These are phyloP conservation scores for Entonaema liquescens DNA, from an alignment of 495 filamentous ascomycete species.

Conservation along the genomic window DNA sequence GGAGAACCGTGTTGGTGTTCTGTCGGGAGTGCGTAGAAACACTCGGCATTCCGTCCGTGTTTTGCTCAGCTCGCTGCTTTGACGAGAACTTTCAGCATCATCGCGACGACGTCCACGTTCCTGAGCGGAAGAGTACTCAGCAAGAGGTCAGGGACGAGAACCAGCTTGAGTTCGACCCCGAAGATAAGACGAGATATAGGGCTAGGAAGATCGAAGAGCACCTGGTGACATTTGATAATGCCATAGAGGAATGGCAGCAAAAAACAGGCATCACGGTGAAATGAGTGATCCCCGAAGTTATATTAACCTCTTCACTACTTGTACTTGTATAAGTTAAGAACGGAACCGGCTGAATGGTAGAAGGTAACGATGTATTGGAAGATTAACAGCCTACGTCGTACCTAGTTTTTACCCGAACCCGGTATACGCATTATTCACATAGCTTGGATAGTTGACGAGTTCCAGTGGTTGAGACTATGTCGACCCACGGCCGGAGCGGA, in stretches of 20 bases:
- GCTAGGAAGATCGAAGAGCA: slow-evolving; percentile 46
- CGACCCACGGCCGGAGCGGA: neutral
- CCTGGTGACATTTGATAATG: slow-evolving; percentile 41
- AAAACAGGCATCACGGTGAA: slow-evolving; percentile 36
- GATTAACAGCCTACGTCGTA: neutral
- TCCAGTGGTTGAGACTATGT: too few species aligned
- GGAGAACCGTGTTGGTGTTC: slow-evolving; percentile 37
- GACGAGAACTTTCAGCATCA: slow-evolving; percentile 52
- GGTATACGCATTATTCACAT: neutral
- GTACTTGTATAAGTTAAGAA: neutral
- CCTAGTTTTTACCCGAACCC: neutral
- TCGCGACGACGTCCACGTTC: slow-evolving; percentile 52
- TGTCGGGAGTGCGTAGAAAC: slow-evolving; percentile 54
- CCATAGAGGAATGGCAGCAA: slow-evolving; percentile 50
- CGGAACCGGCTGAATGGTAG: neutral
- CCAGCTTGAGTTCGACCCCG: slow-evolving; percentile 42
- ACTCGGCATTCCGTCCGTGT: slow-evolving; percentile 46
- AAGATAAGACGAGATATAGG: slow-evolving; percentile 45
- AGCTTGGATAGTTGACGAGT: neutral
- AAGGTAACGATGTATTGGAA: neutral
- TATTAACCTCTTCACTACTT: neutral
- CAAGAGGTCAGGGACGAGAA: slow-evolving; percentile 40
- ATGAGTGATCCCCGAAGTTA: neutral
- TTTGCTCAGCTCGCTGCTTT: slow-evolving; percentile 54
- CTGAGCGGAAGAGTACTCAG: slow-evolving; percentile 36